Conservation (phyloP, 768 basidiomycete species). For the Cyclocybe aegerita region DNA sequence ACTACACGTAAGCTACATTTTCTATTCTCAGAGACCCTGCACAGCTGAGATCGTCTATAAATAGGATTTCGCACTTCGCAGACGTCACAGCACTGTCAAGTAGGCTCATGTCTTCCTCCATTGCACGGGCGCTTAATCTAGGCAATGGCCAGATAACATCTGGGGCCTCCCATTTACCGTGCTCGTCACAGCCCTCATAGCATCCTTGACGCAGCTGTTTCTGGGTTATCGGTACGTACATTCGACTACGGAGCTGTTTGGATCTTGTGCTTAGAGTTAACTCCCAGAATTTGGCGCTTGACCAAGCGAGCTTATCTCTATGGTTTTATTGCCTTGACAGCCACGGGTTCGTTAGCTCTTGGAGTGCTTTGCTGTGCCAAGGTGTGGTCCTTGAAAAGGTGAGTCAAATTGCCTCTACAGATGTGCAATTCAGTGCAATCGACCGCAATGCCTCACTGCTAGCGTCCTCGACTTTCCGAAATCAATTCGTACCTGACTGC, state of each 20-base stretch:
- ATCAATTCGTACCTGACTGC: not conserved
- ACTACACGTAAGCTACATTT: not conserved
- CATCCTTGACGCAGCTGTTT: not conserved
- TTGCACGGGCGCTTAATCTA: not conserved
- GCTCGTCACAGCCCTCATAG: not conserved
- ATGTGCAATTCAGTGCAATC: not conserved
- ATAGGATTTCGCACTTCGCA: not conserved
- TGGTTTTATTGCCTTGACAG: not conserved
- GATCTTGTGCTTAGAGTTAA: not conserved
- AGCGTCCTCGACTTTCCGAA: not conserved
- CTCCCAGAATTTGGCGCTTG: not conserved
- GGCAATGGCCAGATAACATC: not conserved
- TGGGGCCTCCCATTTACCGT: not conserved
- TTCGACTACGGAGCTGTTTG: not conserved
- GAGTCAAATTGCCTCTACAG: not conserved
- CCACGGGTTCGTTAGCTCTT: not conserved
- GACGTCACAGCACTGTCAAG: not conserved
- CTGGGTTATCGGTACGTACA: not conserved
- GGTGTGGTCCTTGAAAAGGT: not conserved
- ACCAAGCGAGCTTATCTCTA: not conserved
- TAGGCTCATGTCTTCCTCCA: no score
- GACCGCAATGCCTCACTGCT: not conserved
- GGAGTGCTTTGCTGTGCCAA: not conserved
- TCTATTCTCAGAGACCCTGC: no score
- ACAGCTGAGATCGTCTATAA: no score